Evolutionary conservation across 2,329 filamentous ascomycete species (phyloP), one percentile per base, ranked within the genome.

Genomic region (Blumeria hordei): DNA sequence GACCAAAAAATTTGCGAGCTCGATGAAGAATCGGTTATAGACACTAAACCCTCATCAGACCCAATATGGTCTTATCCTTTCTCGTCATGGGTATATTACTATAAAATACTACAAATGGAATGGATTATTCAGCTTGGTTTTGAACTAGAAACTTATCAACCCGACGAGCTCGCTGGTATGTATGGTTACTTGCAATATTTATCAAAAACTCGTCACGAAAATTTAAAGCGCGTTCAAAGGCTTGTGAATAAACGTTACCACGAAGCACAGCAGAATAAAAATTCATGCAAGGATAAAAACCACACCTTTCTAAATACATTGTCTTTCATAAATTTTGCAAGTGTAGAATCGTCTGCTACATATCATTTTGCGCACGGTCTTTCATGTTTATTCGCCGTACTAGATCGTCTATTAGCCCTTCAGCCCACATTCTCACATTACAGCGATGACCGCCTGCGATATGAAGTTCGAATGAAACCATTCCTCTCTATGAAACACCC

Each of bases 51-150:
- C 0, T 72, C 70, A 53, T 69, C 69, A 2, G 75, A 81, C 47
- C 70, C 74, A 43, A 74, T 77, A 0, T 81, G 77, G 64, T 74
- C 81, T 0, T 82, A 85, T 54, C 81, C 87, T 0, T 72, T 96
- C 0, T 87, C 85, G 1, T 88, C 84, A 3, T 98, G 92, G 92
- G 78, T 81, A 0, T 93, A 90, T 62, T 76, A 88, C 57, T 85
- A 94, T 68, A 96, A 95, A 67, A 74, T 95, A n/a, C 78, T 77
- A 34, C 78, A 90, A 63, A 86, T 95, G 74, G 83, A 90, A 64
- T 83, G 81, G 72, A 82, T 93, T 49, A 74, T 95, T 14, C 85
- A 95, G 64, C 78, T 95, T 35, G 92, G 93, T 11, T 96, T 98
- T 66, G 92, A 98, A 67, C 80, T 95, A 11, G 82, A 90, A 45